Evolutionary conservation across 768 basidiomycete species (phyloP).

Genomic region (Auricularia heimuer): DNA sequence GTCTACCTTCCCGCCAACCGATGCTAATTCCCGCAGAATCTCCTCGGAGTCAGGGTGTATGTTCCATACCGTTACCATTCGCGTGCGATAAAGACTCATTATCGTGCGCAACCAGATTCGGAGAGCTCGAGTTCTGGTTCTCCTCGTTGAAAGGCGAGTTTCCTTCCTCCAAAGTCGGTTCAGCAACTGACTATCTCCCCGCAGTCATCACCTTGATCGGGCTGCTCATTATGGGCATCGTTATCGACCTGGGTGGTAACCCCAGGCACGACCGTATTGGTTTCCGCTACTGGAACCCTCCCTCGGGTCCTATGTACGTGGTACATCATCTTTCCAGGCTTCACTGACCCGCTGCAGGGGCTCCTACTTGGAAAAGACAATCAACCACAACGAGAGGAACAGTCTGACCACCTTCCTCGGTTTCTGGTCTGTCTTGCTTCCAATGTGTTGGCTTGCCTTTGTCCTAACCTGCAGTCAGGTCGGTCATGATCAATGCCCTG

Average conservation of each 20-base stretch:
- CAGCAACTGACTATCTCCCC: constrained; percentile 20
- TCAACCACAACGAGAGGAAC: constrained; percentile 20
- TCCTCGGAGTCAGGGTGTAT: constrained; percentile 47
- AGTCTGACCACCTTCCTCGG: constrained; percentile 49
- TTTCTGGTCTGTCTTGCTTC: constrained; percentile 37
- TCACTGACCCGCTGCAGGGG: constrained; percentile 14
- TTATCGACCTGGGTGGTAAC: constrained; percentile 52
- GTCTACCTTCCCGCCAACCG: too few species aligned
- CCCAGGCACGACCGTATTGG: constrained; percentile 24
- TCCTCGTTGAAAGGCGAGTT: constrained; percentile 1
- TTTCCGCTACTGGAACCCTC: constrained; percentile 33
- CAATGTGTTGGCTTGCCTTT: constrained; percentile 25
- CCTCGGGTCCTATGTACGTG: constrained; percentile 38
- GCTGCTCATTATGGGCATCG: constrained; percentile 42
- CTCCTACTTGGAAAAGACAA: constrained; percentile 23
- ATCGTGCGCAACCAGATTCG: constrained; percentile 26
- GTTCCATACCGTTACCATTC: too few species aligned
- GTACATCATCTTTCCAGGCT: constrained; percentile 18
- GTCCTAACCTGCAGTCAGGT: neutral
- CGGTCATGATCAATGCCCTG: constrained; percentile 48
- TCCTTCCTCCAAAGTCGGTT: constrained; percentile 38
- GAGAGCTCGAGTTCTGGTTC: constrained; percentile 60
- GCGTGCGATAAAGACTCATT: too few species aligned
- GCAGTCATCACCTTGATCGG: constrained; percentile 47
- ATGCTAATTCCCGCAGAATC: constrained; percentile 29